Percentiles rank a stretch among this genome's conserved stretches.
phyloP scores from a whole-genome alignment of 2,329 filamentous ascomycete genomes.

The Colletotrichum sp. region DNA sequence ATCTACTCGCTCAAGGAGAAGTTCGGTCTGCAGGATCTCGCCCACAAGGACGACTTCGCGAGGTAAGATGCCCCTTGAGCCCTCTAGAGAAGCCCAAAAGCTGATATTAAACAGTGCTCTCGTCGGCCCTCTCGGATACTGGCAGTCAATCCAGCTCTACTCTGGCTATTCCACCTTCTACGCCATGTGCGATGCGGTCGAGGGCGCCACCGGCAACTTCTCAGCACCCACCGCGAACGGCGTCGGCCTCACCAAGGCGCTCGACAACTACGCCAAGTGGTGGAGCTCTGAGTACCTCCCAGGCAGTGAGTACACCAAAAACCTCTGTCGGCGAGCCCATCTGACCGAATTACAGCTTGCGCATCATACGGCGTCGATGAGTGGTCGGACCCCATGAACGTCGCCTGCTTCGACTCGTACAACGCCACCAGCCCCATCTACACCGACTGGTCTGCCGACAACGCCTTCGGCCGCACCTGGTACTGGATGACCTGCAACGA shows the following conservation, averaged over 20 bases:
- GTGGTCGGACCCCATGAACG: constrained; percentile 43
- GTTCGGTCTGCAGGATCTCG: constrained; percentile 56
- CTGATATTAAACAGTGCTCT: constrained; percentile 25
- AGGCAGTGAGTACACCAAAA: constrained; percentile 43
- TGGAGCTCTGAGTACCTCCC: constrained; percentile 50
- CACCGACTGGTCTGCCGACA: constrained; percentile 52
- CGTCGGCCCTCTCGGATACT: constrained; percentile 27
- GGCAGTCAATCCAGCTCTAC: constrained; percentile 41
- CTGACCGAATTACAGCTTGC: constrained; percentile 40
- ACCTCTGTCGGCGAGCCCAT: background rate
- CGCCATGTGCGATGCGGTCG: constrained; percentile 38
- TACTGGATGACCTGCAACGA: constrained; percentile 68
- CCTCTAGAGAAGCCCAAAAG: accelerated
- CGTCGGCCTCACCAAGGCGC: constrained; percentile 58
- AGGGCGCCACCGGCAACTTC: constrained; percentile 25
- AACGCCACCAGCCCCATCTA: constrained; percentile 53
- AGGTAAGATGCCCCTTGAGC: constrained; percentile 21
- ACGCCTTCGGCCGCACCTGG: constrained; percentile 58
- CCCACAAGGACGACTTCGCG: constrained; percentile 57
- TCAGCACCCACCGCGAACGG: constrained; percentile 39
- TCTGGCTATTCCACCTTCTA: constrained; percentile 39
- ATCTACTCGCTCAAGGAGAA: constrained; percentile 51
- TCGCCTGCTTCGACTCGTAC: constrained; percentile 59
- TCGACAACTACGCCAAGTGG: constrained; percentile 61
- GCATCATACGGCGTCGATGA: constrained; percentile 49